phyloP scores from a whole-genome alignment of 2,329 filamentous ascomycete species.

The Botryotinia globosa region DNA sequence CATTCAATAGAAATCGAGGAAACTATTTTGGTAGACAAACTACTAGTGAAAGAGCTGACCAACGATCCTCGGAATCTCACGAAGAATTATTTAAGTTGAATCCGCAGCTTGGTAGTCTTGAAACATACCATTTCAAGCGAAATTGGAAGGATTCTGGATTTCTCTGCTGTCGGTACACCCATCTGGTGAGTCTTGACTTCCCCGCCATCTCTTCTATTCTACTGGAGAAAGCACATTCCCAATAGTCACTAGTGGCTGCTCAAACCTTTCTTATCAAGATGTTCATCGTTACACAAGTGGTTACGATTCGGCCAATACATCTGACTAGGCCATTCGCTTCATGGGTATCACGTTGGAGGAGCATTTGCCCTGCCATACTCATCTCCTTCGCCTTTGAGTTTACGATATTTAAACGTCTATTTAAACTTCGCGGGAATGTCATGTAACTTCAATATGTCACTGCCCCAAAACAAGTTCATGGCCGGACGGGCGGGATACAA shows the following conservation, averaged over 20 bases:
- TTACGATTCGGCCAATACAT: background rate
- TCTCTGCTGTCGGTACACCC: background rate
- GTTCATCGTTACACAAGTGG: background rate
- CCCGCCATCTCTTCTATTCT: background rate
- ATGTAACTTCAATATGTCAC: background rate
- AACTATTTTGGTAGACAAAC: background rate
- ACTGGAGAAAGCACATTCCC: background rate
- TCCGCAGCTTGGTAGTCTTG: background rate
- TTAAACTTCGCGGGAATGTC: background rate
- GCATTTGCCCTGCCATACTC: conserved; percentile 2
- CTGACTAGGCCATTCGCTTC: background rate
- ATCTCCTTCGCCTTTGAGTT: background rate
- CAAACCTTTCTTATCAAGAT: background rate
- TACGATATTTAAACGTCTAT: background rate
- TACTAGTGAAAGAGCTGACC: too few relatives aligned
- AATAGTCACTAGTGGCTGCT: background rate
- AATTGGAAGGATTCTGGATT: background rate
- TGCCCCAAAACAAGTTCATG: background rate
- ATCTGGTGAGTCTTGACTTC: background rate
- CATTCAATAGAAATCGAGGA: too few relatives aligned
- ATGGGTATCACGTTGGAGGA: background rate
- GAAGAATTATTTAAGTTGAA: background rate
- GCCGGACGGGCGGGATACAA: background rate
- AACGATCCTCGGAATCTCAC: background rate
- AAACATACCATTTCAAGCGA: background rate